phyloP scores from a whole-genome alignment of 768 basidiomycete species.

The Amanita rubescens region DNA sequence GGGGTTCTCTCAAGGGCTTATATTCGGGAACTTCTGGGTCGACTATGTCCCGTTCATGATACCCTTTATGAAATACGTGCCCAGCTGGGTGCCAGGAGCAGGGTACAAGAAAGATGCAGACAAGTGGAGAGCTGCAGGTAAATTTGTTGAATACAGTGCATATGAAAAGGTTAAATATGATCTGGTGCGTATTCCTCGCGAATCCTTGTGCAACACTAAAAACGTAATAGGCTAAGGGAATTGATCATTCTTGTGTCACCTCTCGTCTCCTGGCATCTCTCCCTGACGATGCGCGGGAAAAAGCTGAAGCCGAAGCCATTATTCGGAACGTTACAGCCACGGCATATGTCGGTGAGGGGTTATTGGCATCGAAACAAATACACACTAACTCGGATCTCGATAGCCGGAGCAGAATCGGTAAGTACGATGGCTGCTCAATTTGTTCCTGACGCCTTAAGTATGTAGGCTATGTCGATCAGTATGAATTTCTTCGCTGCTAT shows the following conservation, averaged over 20 bases:
- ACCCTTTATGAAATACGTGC: conserved; percentile 14
- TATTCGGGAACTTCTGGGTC: conserved; percentile 3
- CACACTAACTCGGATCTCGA: not conserved
- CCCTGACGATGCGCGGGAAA: not conserved
- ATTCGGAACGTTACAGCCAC: not conserved
- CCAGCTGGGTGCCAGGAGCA: conserved; percentile 30
- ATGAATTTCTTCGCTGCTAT: conserved; percentile 2
- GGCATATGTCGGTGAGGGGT: conserved; percentile 3
- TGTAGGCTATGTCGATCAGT: not conserved
- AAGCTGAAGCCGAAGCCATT: not conserved
- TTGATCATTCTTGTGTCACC: not conserved
- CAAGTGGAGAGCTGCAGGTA: conserved; percentile 21
- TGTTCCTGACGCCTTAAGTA: not conserved
- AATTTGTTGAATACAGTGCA: conserved; percentile 24
- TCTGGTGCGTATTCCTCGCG: conserved; percentile 18
- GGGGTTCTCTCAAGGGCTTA: not conserved
- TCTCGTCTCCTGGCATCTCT: not conserved
- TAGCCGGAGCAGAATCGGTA: conserved; percentile 11
- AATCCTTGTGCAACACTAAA: not conserved
- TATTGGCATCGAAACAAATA: not conserved
- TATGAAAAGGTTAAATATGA: conserved; percentile 22
- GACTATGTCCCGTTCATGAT: conserved; percentile 2
- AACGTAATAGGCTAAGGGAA: conserved; percentile 2
- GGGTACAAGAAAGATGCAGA: conserved; percentile 30
- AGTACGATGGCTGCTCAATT: not conserved